Base-by-base conservation (phyloP, 352 stramenopile genomes). In the Phytophthora ramorum region DNA sequence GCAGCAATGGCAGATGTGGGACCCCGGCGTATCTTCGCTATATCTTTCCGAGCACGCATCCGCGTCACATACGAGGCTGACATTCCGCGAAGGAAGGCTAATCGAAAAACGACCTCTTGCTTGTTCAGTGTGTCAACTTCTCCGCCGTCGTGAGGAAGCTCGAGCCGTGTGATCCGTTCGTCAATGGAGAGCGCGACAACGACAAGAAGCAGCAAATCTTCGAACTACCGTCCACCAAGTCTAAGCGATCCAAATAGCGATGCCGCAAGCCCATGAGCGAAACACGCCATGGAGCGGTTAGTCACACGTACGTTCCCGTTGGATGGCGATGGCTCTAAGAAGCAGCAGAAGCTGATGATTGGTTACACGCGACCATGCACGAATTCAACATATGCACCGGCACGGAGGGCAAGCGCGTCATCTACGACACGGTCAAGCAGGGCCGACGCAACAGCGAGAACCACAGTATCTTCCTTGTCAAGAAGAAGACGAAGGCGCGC, bases 151-250 rank as follows among this genome's bases (percentile, higher is more conserved):
- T 93, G 87, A 83, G 85, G 65, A 95, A 95, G 77, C 71, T 95
- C 48, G 93, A 95, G 80, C 74, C 87, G 59, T 92, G 83, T 73
- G 87, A 95, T 55, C 87, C 85, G 63, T 93, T 93, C 77, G 93
- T 93, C 68, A 92, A n/a, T n/a, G 92, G 70, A 85, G 85, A 32
- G 89, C 80, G 84, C 41, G 73, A 85, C 17, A 85, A 79, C 62
- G 85, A 81, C 41, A 90, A 91, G 70, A 91, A 92, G 63, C 54
- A 69, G 5, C 86, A 85, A 73, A 73, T 77, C 41, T 89, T 81
- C 37, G 83, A 95, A 53, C 69, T 92, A 41, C 69, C 87, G 28
- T 83, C 87, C 8, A 89, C 75, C 5, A 46, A 88, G 62, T 93
- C 85, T 35, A 91, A 92, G 69, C 74, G 77, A 47, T 86, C 83